Conservation (phyloP, 1,139 yeast genomes). For the Yamadazyma triangularis region DNA sequence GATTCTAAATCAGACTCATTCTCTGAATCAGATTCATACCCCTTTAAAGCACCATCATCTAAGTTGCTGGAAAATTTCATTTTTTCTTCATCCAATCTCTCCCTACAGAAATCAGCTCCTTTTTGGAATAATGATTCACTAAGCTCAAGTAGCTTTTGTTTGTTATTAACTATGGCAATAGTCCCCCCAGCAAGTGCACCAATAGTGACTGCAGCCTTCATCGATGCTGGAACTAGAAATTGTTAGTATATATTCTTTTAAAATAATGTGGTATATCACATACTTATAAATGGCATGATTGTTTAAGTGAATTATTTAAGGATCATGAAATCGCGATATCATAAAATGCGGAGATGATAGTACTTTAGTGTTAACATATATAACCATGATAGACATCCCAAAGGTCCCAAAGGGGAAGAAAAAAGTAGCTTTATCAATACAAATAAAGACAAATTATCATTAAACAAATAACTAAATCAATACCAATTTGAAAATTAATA, state of each 20-base stretch:
- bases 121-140: constrained; percentile 29
- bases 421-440: too few relatives aligned
- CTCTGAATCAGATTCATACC: constrained; percentile 5
- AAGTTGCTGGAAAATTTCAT: constrained; percentile 24
- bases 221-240: constrained; percentile 31
- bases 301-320: too few relatives aligned
- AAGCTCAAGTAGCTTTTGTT: constrained; percentile 27
- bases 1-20: constrained; percentile 5
- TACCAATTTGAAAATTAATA: too few relatives aligned
- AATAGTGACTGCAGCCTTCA: constrained; percentile 34
- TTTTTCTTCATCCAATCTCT: constrained; percentile 20
- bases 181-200: constrained; percentile 41
- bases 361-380: too few relatives aligned
- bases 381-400: too few relatives aligned
- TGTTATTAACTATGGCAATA: constrained; percentile 30
- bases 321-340: too few relatives aligned
- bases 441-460: too few relatives aligned
- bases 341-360: too few relatives aligned
- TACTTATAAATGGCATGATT: constrained; percentile 8
- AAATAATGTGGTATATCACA: constrained; percentile 2
- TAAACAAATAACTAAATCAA: too few relatives aligned
- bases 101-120: constrained; percentile 34
- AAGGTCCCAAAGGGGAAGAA: too few relatives aligned
- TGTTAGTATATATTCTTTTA: constrained; percentile 5
- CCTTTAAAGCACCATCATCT: constrained; percentile 20